Evolutionary conservation across 1,139 yeast genomes (phyloP).

Genomic region (Suhomyces taliae): DNA sequence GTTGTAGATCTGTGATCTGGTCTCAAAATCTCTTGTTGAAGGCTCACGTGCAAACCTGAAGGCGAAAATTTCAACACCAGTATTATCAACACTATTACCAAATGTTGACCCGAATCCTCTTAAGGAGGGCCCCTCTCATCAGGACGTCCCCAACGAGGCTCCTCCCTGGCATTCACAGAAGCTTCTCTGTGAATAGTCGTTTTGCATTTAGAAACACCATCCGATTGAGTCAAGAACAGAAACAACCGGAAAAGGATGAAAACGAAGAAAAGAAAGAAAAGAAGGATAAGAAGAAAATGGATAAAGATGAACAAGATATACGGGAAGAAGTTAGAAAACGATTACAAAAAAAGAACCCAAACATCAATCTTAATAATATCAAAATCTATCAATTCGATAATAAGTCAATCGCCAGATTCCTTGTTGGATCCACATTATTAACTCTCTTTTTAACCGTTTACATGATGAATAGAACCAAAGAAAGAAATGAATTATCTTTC

Average conservation of each 20-base stretch:
- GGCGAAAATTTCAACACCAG: slow-evolving; percentile 8
- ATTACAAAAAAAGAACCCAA: slow-evolving; percentile 34
- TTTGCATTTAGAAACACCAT: slow-evolving; percentile 1
- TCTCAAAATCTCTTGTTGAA: too few species aligned
- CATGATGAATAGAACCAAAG: slow-evolving; percentile 18
- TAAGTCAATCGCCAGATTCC: slow-evolving; percentile 19
- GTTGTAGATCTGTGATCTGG: too few species aligned
- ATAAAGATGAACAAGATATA: slow-evolving; percentile 20
- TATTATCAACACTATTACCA: neutral
- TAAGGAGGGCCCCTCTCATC: slow-evolving; percentile 2
- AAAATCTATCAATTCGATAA: slow-evolving; percentile 33
- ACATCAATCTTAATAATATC: slow-evolving; percentile 30
- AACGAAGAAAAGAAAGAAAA: slow-evolving; percentile 10
- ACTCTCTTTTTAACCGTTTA: slow-evolving; percentile 16
- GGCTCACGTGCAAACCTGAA: neutral
- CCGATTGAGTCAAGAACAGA: neutral
- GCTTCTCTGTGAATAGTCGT: slow-evolving; percentile 2
- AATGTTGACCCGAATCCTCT: slow-evolving; percentile 5
- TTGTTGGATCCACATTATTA: slow-evolving; percentile 15
- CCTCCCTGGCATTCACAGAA: neutral
- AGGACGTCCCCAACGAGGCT: neutral
- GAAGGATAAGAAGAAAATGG: slow-evolving; percentile 10
- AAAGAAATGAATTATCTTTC: slow-evolving; percentile 62
- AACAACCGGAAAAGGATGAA: slow-evolving; percentile 3
- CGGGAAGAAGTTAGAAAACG: slow-evolving; percentile 36